Evolutionary conservation across 2,329 filamentous ascomycete genomes (phyloP).

Genomic region (Amesomyces nigricolor): DNA sequence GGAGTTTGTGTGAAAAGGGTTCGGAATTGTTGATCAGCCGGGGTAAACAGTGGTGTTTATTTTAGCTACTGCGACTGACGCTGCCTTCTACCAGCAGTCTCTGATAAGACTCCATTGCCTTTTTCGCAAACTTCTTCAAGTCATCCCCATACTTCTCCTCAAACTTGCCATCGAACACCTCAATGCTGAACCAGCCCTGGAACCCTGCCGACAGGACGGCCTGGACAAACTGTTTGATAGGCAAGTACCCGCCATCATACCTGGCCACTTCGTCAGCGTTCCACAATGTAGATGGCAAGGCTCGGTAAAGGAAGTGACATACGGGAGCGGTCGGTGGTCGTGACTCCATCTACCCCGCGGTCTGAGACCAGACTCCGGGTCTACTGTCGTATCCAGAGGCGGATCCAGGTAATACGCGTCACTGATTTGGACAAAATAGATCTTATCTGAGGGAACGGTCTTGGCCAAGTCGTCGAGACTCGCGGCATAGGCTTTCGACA

Average conservation of each 20-base stretch:
- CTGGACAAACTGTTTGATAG: slow-evolving; percentile 56
- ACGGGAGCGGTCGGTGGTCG: slow-evolving; percentile 63
- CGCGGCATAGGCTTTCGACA: slow-evolving; percentile 45
- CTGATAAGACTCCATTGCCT: slow-evolving; percentile 17
- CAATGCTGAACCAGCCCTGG: slow-evolving; percentile 28
- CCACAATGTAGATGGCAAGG: not conserved
- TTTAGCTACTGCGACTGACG: not conserved
- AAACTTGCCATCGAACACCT: slow-evolving; percentile 31
- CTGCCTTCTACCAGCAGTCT: not conserved
- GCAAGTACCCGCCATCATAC: slow-evolving; percentile 62
- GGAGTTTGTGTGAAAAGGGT: not conserved
- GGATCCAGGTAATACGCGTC: slow-evolving; percentile 62
- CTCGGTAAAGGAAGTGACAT: not conserved
- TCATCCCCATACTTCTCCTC: slow-evolving; percentile 31
- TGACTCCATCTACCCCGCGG: slow-evolving; percentile 66
- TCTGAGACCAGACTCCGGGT: slow-evolving; percentile 46
- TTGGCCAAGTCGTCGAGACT: slow-evolving; percentile 52
- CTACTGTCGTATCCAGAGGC: slow-evolving; percentile 46
- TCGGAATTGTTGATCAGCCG: not conserved
- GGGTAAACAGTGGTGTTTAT: no score
- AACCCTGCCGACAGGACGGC: slow-evolving; percentile 61
- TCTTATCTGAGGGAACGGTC: slow-evolving; percentile 61
- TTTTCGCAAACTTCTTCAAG: slow-evolving; percentile 26
- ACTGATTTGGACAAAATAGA: slow-evolving; percentile 68
- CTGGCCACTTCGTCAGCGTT: not conserved